These are phyloP conservation scores for Sordariomycetes sp. DNA, from an alignment of 2,329 filamentous ascomycete genomes.

Conservation along the genomic window DNA sequence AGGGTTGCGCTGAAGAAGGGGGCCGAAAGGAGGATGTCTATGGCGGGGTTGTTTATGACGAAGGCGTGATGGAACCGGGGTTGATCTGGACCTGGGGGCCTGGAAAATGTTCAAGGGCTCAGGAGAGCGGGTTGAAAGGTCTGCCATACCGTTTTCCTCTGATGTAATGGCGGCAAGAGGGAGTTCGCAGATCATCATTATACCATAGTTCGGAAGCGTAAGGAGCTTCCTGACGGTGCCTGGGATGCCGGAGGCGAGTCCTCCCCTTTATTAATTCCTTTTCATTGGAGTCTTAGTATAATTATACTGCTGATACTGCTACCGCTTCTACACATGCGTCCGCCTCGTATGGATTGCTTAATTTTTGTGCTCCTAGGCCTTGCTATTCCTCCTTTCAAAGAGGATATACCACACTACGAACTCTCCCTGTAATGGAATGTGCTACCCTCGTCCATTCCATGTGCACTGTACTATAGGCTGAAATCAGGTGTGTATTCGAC, in stretches of 20 bases:
- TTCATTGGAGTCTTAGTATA: no score
- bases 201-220: not conserved
- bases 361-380: not conserved
- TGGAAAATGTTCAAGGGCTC: not conserved
- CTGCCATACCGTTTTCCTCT: not conserved
- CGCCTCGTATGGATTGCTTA: no score
- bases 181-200: not conserved
- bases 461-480: no score
- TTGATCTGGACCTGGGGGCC: not conserved
- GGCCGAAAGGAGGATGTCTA: not conserved
- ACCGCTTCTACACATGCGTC: no score
- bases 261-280: no score
- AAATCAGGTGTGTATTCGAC: no score
- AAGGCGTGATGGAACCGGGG: not conserved
- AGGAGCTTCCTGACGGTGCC: not conserved
- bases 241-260: not conserved
- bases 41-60: conserved; percentile 3
- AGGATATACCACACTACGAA: no score
- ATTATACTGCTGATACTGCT: no score
- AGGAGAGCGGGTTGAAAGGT: not conserved
- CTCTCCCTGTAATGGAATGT: no score
- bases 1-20: conserved; percentile 3
- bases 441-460: no score
- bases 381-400: not conserved
- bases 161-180: not conserved